Evolutionary conservation across 768 basidiomycete genomes (phyloP), one percentile per base, ranked within the genome.

Genomic region (Mycena leptocephala): DNA sequence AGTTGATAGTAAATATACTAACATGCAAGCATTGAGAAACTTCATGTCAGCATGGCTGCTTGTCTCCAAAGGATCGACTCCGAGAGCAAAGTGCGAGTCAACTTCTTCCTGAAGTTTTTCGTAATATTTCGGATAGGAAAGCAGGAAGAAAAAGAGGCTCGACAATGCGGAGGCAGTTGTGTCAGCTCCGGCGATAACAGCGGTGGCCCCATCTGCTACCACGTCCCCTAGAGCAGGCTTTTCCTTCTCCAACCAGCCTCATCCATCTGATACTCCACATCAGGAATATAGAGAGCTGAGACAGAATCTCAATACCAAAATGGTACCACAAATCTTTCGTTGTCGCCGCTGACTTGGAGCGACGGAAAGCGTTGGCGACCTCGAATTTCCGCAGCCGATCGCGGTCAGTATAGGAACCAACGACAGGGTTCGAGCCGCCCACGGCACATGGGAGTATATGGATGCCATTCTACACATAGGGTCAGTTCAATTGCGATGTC

Each of bases 271-370:
- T 37, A 7, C 4, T 20, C 16, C 22, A 16, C 1, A 37, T 37
- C 37, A 59, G 51, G 67, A 22, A 41, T 61, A 5, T 33, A 24
- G 33, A 13, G 8, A 51, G n/a, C 13, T 69, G n/a, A 35, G 7
- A 14, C 46, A 68, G 18, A 51, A 10, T 16, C 14, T 30, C 28
- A 35, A 10, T 28, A 73, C 87, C 88, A 28, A 88, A 72, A 79
- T 88, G 79, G 68, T 87, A 82, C 76, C 86, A 88, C 11, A 89
- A 87, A 66, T 89, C 90, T 89, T 28, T 90, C 86, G 4, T 89
- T 81, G 56, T 88, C 85, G 24, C 18, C 3, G 63, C 58, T 22
- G 64, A 46, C 39, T 59, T 59, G 48, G 62, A 53, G 33, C 76
- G 76, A 7, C 35, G 35, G 14, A 26, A 6, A 3, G 76, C 76